Evolutionary conservation across 805 yeast species (phyloP).

Genomic region (Komagataella populi): DNA sequence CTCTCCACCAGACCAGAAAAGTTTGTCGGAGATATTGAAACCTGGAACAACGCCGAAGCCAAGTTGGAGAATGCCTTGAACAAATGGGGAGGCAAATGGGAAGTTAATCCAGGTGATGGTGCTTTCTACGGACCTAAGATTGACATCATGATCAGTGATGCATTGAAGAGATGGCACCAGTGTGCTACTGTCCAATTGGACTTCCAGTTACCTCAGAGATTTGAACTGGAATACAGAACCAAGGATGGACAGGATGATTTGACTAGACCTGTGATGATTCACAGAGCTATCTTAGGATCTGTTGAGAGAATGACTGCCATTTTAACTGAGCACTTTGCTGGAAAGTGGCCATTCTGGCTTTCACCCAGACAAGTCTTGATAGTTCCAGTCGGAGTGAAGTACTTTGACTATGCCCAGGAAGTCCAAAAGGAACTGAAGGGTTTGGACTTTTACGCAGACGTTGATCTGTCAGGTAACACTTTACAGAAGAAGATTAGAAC

Average conservation of each 20-base stretch:
- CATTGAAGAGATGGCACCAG: constrained; percentile 93
- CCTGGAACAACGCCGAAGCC: constrained; percentile 87
- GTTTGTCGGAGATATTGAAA: constrained; percentile 84
- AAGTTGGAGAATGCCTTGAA: constrained; percentile 75
- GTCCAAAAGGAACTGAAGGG: constrained; percentile 57
- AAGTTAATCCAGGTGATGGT: constrained; percentile 93
- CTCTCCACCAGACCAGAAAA: constrained; percentile 95
- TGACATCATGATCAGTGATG: constrained; percentile 91
- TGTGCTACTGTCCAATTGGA: constrained; percentile 98
- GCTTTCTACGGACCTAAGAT: constrained; percentile 94
- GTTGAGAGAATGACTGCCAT: constrained; percentile 99
- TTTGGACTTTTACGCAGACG: constrained; percentile 84
- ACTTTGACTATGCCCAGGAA: constrained; percentile 77
- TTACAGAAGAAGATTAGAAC: constrained; percentile 96
- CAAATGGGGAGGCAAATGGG: constrained; percentile 85
- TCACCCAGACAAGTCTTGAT: constrained; percentile 97
- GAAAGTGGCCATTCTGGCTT: constrained; percentile 99
- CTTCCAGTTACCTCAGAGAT: constrained; percentile 94
- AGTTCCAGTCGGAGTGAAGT: constrained; percentile 94
- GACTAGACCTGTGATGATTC: constrained; percentile 96
- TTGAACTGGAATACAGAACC: constrained; percentile 77
- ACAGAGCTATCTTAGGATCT: constrained; percentile 96
- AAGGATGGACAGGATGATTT: constrained; percentile 45
- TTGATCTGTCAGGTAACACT: constrained; percentile 88
- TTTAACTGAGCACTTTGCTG: constrained; percentile 94